Evolutionary conservation across 257 asterid genomes (phyloP).

Genomic region (Echites panduratus): DNA sequence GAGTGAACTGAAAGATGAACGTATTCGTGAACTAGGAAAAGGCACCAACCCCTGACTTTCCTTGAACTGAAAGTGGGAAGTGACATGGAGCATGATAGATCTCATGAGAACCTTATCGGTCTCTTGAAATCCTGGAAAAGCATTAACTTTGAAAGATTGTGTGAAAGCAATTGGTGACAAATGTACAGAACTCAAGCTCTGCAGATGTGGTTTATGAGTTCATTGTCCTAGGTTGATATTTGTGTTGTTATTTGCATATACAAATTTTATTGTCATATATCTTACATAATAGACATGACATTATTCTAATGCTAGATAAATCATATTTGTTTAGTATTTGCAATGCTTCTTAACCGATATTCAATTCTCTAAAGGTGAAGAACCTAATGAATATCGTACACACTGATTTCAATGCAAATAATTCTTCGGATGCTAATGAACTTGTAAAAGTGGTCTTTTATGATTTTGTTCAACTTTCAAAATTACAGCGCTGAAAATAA

Average conservation of each 20-base stretch:
- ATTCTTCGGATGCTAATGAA: neutral
- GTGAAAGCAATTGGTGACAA: neutral
- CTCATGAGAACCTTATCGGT: neutral
- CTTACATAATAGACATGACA: neutral
- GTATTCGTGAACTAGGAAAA: neutral
- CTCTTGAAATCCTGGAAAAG: neutral
- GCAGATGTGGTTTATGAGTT: neutral
- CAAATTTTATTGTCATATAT: neutral
- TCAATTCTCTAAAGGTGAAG: neutral
- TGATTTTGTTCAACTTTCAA: neutral
- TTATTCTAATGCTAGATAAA: neutral
- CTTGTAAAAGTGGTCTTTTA: neutral
- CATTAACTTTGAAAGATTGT: neutral
- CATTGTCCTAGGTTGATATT: neutral
- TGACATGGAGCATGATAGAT: neutral
- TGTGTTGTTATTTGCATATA: neutral
- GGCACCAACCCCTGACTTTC: neutral
- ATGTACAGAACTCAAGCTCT: neutral
- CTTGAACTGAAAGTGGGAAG: neutral
- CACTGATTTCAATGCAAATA: neutral
- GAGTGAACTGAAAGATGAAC: neutral
- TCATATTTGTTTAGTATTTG: neutral
- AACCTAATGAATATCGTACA: neutral
- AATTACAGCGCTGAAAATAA: neutral
- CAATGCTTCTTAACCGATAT: neutral